These are phyloP conservation scores for Lasiodiplodia gonubiensis DNA, from an alignment of 2,329 filamentous ascomycete genomes.

Conservation along the genomic window DNA sequence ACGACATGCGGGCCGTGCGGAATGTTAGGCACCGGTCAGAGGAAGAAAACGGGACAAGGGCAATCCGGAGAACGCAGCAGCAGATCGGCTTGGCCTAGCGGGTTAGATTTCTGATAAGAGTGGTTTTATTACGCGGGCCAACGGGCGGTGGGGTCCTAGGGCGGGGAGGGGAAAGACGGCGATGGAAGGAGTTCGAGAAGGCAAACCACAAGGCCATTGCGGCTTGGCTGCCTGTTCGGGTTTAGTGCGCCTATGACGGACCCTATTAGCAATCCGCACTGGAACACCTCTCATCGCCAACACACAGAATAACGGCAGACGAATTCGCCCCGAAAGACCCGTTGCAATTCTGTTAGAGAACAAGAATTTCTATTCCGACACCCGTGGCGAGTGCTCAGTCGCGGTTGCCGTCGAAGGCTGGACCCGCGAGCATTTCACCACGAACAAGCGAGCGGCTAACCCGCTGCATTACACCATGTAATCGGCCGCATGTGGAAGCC, in stretches of 20 bases:
- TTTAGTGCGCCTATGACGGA: not conserved
- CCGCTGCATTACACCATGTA: not conserved
- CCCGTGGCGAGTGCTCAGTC: not conserved
- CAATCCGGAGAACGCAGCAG: not conserved
- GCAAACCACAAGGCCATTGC: not conserved
- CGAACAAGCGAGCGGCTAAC: not conserved
- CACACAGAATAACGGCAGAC: not conserved
- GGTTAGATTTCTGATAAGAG: not conserved
- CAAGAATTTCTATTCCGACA: not conserved
- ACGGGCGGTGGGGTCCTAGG: not conserved
- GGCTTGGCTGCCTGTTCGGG: slow-evolving; percentile 20
- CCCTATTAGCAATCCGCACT: not conserved
- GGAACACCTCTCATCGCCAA: not conserved
- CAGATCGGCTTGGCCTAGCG: not conserved
- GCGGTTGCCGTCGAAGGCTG: not conserved
- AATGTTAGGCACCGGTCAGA: not conserved
- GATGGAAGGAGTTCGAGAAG: not conserved
- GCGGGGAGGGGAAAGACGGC: slow-evolving; percentile 1
- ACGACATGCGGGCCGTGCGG: slow-evolving; percentile 16
- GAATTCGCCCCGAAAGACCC: not conserved
- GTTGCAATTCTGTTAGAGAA: not conserved
- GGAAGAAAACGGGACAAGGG: not conserved
- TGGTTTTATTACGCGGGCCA: not conserved
- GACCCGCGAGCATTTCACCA: not conserved
- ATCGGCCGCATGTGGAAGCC: slow-evolving; percentile 1